These are phyloP conservation scores for Flaveria linearis DNA, from an alignment of 129 eudicot species.

Conservation along the genomic window DNA sequence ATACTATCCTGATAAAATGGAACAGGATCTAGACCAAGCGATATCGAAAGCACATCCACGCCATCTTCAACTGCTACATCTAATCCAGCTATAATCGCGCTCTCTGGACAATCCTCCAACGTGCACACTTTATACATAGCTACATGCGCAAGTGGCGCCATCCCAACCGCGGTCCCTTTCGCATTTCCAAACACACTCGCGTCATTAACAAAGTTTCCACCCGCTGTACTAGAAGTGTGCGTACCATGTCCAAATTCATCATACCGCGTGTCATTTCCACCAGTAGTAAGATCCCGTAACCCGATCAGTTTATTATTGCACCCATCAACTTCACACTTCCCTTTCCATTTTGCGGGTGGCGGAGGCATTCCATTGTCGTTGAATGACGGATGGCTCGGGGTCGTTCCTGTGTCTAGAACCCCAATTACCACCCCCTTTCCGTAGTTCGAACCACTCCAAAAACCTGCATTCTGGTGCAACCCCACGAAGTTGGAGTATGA, in stretches of 20 bases:
- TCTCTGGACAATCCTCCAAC: conserved; percentile 30
- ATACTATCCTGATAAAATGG: conserved; percentile 45
- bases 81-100: conserved; percentile 55
- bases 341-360: conserved; percentile 78
- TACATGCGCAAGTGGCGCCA: conserved; percentile 63
- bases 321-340: conserved; percentile 47
- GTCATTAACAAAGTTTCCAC: conserved; percentile 43
- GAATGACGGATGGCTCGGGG: conserved; percentile 65
- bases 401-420: conserved; percentile 55
- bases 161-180: conserved; percentile 56
- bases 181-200: conserved; percentile 57
- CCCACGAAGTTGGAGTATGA: conserved; percentile 58
- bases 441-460: conserved; percentile 47
- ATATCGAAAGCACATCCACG: conserved; percentile 61
- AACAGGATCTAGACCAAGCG: conserved; percentile 33
- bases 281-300: conserved; percentile 35
- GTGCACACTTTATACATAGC: conserved; percentile 64
- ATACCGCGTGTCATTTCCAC: conserved; percentile 9
- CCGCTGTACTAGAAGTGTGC: conserved; percentile 65
- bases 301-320: conserved; percentile 78
- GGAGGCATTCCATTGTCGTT: conserved; percentile 53
- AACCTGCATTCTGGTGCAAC: conserved; percentile 51
- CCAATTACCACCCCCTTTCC: conserved; percentile 65
- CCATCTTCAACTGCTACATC: conserved; percentile 68
- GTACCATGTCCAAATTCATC: conserved; percentile 67